Evolutionary conservation across 2,329 filamentous ascomycete species (phyloP), one percentile per base, ranked within the genome.

Genomic region (Cladosporium sphaerospermum): DNA sequence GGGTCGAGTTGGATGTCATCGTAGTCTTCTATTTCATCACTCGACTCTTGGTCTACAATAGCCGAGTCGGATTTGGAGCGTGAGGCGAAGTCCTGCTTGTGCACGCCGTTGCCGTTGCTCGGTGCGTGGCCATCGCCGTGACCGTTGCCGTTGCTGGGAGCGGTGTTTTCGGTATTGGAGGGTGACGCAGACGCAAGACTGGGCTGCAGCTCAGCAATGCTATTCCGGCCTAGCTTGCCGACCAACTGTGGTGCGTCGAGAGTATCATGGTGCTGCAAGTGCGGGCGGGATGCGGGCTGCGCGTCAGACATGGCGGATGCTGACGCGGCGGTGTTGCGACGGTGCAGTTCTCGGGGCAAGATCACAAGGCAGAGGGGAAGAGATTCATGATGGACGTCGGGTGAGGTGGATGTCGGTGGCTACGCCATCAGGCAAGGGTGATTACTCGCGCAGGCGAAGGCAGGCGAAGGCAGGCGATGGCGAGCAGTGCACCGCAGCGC

Each of bases 141-240:
- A 81, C 85, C 23, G 4, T 28, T 28, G 69, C 76, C 80, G 56
- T 79, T 87, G 58, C 79, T 88, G 52, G 78, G 85, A 44, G 82
- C 83, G 18, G 78, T 84, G 9, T 28, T 23, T 9, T 31, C 28
- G 23, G 23, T 28, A 31, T n/a, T 34, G 9, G 19, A 13, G 19
- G 5, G 11, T 4, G 34, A 33, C 2, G 36, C 3, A 9, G 52
- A 43, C 19, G 32, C 13, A 14, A 16, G 19, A 2, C 28, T 41
- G 1, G 36, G 39, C 8, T 54, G 37, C 11, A 48, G 52, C 32
- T 54, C 44, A 33, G 42, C 31, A 55, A 51, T 51, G 19, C 39
- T 51, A 36, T 44, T 51, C 13, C 18, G 48, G 11, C 48, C 48
- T 28, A 51, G 48, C 32, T 31, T 51, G 13, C 48, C 48, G 8